Conservation (phyloP, 805 yeast species). For the Candida schatavii region DNA sequence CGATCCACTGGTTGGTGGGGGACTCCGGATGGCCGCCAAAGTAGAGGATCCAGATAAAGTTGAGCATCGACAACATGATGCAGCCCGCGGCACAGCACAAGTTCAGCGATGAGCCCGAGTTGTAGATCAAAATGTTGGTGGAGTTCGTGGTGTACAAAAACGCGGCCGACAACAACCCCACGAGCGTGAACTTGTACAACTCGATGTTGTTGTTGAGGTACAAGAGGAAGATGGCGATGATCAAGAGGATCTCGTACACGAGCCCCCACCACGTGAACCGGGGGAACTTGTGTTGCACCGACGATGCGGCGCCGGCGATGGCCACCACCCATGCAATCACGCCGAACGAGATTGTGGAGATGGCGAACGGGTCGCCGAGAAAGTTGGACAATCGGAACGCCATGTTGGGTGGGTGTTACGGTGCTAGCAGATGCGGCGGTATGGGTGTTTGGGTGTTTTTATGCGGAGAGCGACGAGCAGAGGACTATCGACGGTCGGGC, state of each 20-base stretch:
- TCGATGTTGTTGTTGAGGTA: constrained; percentile 65
- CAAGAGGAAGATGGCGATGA: constrained; percentile 47
- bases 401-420: no score
- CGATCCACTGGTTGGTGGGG: constrained; percentile 81
- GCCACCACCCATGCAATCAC: constrained; percentile 82
- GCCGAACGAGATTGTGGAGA: constrained; percentile 75
- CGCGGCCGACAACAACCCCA: constrained; percentile 63
- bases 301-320: constrained; percentile 73
- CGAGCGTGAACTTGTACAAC: constrained; percentile 59
- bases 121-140: constrained; percentile 74
- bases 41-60: constrained; percentile 81
- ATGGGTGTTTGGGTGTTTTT: no score
- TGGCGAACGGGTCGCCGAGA: constrained; percentile 82
- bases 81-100: constrained; percentile 94
- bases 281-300: constrained; percentile 50
- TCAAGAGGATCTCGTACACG: constrained; percentile 67
- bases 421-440: no score
- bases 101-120: constrained; percentile 51
- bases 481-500: no score
- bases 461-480: no score
- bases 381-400: constrained; percentile 47
- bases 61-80: constrained; percentile 75
- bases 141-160: constrained; percentile 83
- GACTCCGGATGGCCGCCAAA: constrained; percentile 89
- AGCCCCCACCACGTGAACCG: constrained; percentile 96